Base-by-base conservation (phyloP, 768 basidiomycete genomes). In the Kwoniella sp. region DNA sequence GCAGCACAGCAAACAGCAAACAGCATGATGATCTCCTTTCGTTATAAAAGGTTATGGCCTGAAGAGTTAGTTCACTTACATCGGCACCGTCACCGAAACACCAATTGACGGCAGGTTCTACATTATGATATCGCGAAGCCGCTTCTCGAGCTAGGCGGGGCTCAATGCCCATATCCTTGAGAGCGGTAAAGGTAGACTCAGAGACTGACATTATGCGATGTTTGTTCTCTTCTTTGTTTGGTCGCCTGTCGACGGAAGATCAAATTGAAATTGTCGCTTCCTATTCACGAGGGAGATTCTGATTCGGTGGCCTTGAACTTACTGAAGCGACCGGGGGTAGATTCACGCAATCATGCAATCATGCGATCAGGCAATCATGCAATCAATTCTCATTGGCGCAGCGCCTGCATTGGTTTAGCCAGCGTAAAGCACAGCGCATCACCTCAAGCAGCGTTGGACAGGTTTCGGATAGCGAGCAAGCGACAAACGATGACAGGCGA, bases 81-180 rank as follows among this genome's bases (percentile, higher is more conserved):
- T 60, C 54, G 10, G 40, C 40, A 1, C 71, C 74, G 25, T 61
- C 67, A 24, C 74, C 70, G 48, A 73, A 76, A 50, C 71, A 72
- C 74, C 74, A 76, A 49, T 76, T 68, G 37, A 69, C 68, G 27
- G 74, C 74, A 17, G 74, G 66, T 29, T 69, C 71, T 0, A 68
- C 60, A 13, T 40, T 67, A 29, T 54, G 53, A 52, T 58, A 76
- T 19, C 74, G 59, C 37, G 40, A 55, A 1, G 74, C 69, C 15
- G 74, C 74, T 53, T 68, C 74, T 24, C 69, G 48, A 0, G 74
- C 74, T 19, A 73, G 62, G 7, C 58, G 51, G 1, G 65, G 49
- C n/a, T 71, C 74, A 15, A 73, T 72, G 22, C 74, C 74, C 63
- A 76, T 71, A 15, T 67, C 69, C 47, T 65, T 63, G 25, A 76